Conservation (phyloP, 2,329 filamentous ascomycete genomes). For the Diaporthe batatas region DNA sequence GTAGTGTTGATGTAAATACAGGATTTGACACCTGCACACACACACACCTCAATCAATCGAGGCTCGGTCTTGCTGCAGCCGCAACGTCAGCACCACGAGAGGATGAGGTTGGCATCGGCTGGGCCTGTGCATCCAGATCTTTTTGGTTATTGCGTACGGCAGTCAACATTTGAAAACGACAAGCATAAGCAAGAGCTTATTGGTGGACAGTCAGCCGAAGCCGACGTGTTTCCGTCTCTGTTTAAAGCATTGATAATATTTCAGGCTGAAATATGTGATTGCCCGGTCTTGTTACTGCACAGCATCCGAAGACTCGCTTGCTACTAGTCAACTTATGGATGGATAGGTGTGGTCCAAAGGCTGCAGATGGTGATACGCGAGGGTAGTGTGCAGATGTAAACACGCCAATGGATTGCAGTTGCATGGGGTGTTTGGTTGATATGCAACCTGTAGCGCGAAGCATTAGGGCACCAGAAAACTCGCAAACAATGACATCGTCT, state of each 20-base stretch:
- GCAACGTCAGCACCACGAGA: background rate
- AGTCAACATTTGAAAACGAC: background rate
- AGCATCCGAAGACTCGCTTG: background rate
- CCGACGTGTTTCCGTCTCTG: background rate
- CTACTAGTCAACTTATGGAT: background rate
- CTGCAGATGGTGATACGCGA: constrained; percentile 27
- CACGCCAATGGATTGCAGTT: constrained; percentile 6
- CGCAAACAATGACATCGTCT: background rate
- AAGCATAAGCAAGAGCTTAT: background rate
- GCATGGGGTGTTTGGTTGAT: background rate
- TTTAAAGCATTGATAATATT: background rate
- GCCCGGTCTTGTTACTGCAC: background rate
- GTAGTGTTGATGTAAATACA: background rate
- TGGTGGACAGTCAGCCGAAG: background rate
- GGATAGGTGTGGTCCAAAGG: constrained; percentile 6
- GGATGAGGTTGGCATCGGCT: background rate
- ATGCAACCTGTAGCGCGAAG: background rate
- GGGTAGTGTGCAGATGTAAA: background rate
- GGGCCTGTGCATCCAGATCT: background rate
- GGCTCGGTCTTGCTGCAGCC: constrained; percentile 19
- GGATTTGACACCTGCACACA: constrained; percentile 7
- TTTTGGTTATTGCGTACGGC: background rate
- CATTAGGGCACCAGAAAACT: background rate
- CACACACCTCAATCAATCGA: background rate
- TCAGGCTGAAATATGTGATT: constrained; percentile 1